Evolutionary conservation across 2,329 filamentous ascomycete genomes (phyloP).

Genomic region (Pseudovirgaria hyperparasitica): DNA sequence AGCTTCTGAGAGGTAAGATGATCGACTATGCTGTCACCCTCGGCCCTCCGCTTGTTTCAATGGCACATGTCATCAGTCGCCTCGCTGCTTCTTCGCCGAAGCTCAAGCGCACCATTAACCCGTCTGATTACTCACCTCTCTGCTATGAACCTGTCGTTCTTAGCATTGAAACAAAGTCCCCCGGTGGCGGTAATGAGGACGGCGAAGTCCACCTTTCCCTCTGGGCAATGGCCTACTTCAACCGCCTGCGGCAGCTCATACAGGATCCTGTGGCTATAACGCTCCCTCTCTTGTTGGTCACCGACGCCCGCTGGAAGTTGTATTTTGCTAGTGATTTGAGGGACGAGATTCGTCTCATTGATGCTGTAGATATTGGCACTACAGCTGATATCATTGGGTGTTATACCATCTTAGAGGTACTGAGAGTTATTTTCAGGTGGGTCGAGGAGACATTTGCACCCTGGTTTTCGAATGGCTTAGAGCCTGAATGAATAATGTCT

Average conservation of each 20-base stretch:
- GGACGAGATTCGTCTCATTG: constrained; percentile 10
- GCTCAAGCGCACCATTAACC: constrained; percentile 8
- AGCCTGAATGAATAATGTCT: constrained; percentile 8
- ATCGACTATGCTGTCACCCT: constrained; percentile 11
- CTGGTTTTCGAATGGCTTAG: constrained; percentile 7
- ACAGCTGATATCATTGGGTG: constrained; percentile 10
- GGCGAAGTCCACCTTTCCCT: constrained; percentile 9
- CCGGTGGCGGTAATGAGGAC: constrained; percentile 7
- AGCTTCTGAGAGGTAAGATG: constrained; percentile 11
- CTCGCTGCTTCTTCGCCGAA: constrained; percentile 7
- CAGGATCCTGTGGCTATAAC: constrained; percentile 8
- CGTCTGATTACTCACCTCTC: constrained; percentile 9
- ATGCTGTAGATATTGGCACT: constrained; percentile 11
- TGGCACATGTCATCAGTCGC: constrained; percentile 6
- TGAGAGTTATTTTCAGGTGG: constrained; percentile 8
- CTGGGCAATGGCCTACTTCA: constrained; percentile 11
- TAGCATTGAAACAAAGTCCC: constrained; percentile 9
- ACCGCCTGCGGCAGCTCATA: constrained; percentile 8
- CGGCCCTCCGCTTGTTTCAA: constrained; percentile 9
- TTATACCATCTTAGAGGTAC: constrained; percentile 10
- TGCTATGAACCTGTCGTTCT: constrained; percentile 8
- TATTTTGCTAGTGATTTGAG: constrained; percentile 9
- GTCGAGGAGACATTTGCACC: constrained; percentile 7
- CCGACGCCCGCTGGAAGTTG: constrained; percentile 9
- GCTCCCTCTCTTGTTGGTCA: constrained; percentile 9